Base-by-base conservation (phyloP, 768 basidiomycete species). In the Leccinum aurantiacum region DNA sequence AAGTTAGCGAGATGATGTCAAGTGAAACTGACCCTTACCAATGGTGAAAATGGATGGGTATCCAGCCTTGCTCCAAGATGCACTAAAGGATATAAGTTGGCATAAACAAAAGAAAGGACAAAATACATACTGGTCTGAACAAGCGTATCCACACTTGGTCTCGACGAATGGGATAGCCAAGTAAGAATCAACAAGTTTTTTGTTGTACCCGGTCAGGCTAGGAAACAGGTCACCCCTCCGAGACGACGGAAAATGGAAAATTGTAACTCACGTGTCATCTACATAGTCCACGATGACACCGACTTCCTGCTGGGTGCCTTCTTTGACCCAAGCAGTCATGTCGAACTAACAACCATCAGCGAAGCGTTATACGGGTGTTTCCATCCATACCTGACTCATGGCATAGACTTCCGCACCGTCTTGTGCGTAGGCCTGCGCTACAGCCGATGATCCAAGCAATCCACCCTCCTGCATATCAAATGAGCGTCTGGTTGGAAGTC, bases 261-360 rank as follows among this genome's bases (percentile, higher is more conserved):
- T 8, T n/a, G 53, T 38, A 35, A 75, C 74, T 62, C 60, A 88
- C 86, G 67, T 74, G 22, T 79, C 72, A 70, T 96, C 89, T 19
- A 89, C 88, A 68, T 78, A 94, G 75, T 97, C 95, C 44, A 84
- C 87, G 68, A 96, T 91, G 54, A 96, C 82, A 48, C 90, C 90
- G 61, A 95, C 88, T 78, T 84, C 84, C 74, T 92, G 90, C 67
- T 78, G 75, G 44, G 87, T 87, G 37, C 90, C 91, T 68, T 74
- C 75, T 82, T 93, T 93, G 61, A 96, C 91, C 93, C 93, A 97
- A 57, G 92, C 92, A 22, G 92, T 94, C 92, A 93, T 93, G 71
- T 93, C 91, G 69, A 89, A 91, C 90, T 91, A 68, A 72, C 74
- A 57, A 75, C 72, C n/a, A 67, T 75, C 44, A 69, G 69, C 0